Evolutionary conservation across 768 basidiomycete genomes (phyloP).

Genomic region (Lentinula edodes): DNA sequence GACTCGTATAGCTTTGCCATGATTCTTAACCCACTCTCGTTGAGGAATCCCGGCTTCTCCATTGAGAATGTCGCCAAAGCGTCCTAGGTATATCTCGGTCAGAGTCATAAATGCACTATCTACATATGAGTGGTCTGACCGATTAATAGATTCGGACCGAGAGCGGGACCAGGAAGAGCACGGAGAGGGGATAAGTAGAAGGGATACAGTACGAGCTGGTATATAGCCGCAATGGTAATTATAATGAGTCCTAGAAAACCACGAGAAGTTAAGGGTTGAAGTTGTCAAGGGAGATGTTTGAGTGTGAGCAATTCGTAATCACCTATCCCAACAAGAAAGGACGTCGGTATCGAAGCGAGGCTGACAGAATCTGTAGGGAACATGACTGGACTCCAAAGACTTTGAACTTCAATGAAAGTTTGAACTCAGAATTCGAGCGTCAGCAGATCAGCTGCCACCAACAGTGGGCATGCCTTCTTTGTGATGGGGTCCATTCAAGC

Average conservation of each 20-base stretch:
- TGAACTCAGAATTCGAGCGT: too few species aligned
- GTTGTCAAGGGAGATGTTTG: too few species aligned
- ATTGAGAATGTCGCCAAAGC: background rate
- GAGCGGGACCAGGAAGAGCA: background rate
- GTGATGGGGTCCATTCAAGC: too few species aligned
- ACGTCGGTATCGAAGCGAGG: background rate
- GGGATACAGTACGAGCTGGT: background rate
- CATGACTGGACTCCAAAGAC: background rate
- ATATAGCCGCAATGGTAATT: background rate
- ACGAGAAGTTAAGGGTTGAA: background rate
- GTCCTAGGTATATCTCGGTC: background rate
- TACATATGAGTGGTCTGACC: background rate
- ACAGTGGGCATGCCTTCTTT: too few species aligned
- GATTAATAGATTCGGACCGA: background rate
- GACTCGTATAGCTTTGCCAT: constrained; percentile 37
- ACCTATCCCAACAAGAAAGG: background rate
- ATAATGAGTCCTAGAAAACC: background rate
- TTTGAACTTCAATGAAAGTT: too few species aligned
- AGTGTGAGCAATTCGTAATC: background rate
- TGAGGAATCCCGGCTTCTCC: constrained; percentile 37
- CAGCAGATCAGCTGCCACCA: too few species aligned
- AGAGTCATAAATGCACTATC: background rate
- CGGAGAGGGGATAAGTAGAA: constrained; percentile 2
- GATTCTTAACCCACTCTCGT: constrained; percentile 39
- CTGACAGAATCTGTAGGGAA: background rate